These are phyloP conservation scores for Trichoderma sp. DNA, from an alignment of 2,329 filamentous ascomycete genomes.

Conservation along the genomic window DNA sequence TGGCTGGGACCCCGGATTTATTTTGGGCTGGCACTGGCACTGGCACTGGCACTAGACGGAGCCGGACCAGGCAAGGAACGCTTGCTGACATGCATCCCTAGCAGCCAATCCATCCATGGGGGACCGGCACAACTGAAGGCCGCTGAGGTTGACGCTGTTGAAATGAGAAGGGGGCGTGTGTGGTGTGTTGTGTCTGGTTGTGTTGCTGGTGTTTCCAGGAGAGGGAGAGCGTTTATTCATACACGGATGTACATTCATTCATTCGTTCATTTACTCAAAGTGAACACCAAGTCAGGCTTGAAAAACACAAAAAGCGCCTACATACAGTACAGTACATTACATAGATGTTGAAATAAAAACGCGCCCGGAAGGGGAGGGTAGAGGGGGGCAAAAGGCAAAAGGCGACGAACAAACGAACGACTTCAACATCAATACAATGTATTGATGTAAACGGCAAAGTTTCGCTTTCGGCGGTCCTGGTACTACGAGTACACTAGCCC, in stretches of 20 bases:
- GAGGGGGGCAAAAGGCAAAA: background rate
- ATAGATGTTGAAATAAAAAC: background rate
- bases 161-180: background rate
- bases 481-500: background rate
- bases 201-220: background rate
- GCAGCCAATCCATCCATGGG: constrained; percentile 21
- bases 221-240: background rate
- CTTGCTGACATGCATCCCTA: constrained; percentile 25
- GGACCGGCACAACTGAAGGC: constrained; percentile 17
- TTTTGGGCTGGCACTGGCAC: background rate
- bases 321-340: no score
- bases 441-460: background rate
- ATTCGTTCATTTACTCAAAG: background rate
- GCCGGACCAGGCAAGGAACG: constrained; percentile 22
- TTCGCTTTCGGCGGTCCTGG: background rate
- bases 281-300: background rate
- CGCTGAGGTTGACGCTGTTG: background rate
- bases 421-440: background rate
- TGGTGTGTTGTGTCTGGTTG: background rate
- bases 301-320: no score
- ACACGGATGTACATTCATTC: background rate
- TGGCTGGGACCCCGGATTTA: constrained; percentile 18
- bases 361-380: background rate
- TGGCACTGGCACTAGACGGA: background rate
- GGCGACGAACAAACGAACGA: background rate